Base-by-base conservation (phyloP, 805 yeast species). In the Allodekkera sacchari region DNA sequence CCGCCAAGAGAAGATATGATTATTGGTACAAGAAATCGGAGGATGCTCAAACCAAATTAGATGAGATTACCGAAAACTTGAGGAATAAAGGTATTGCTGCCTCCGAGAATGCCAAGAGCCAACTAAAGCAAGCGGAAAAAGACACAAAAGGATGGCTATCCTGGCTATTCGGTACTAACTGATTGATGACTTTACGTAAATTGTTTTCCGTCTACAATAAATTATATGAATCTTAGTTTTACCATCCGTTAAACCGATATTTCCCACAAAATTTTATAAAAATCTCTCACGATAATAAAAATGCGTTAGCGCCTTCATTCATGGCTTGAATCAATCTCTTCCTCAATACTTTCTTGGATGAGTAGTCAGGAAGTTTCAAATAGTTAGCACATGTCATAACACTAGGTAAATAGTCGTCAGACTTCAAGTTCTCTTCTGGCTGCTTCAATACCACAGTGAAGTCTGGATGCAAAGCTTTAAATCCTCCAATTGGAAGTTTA, bases 371-470 rank as follows among this genome's bases (percentile, higher is more conserved):
- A 14, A 92, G 60, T 53, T 89, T 89, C 43, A 89, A 64, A 50
- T 89, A 92, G 52, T 89, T 89, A 3, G 94, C 96, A 63, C 98
- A 89, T 0, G 98, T 89, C 98, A 89, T 89, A 3, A 92, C 98
- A 57, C 95, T 84, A 2, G 98, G 97, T 35, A 92, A 63, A 48
- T 80, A 87, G 38, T 77, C 85, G 54, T 89, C 95, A 5, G 83
- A 69, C 9, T 59, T 55, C 17, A 71, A 51, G 0, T 77, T 80
- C 28, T 70, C 76, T 32, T 89, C 97, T n/a, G 79, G 68, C 36
- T 70, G 77, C 50, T 84, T 87, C 38, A 84, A 59, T 2, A 92
- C 97, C 22, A 92, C 87, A 0, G 97, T 89, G 28, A 89, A 67
- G 32, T 71, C 79, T 0, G 98, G 98, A 27, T 70, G 67, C 34